phyloP scores from a whole-genome alignment of 1,139 yeast genomes.

The Geotrichum histeridarum region DNA sequence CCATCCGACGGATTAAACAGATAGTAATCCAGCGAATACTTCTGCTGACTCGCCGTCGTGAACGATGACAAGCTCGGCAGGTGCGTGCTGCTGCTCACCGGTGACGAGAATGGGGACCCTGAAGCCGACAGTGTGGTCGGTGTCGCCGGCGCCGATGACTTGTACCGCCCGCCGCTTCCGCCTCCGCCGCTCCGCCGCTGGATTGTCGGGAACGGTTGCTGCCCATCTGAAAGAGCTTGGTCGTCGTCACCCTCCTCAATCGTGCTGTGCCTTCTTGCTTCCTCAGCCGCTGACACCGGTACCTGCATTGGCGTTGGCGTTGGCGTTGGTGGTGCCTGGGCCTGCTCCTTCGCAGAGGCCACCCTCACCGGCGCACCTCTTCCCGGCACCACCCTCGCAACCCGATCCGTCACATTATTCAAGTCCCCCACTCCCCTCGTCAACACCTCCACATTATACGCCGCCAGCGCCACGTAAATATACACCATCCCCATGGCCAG shows the following conservation, averaged over 20 bases:
- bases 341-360: background rate
- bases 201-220: background rate
- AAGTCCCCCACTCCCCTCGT: slow-evolving; percentile 57
- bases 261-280: background rate
- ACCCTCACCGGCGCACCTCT: background rate
- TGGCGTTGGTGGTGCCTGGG: background rate
- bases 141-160: slow-evolving; percentile 1
- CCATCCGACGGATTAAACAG: slow-evolving; percentile 64
- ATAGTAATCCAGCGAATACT: slow-evolving; percentile 27
- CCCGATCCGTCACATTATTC: slow-evolving; percentile 63
- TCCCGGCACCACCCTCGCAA: slow-evolving; percentile 48
- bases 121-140: background rate
- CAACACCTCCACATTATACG: slow-evolving; percentile 68
- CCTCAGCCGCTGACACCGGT: background rate
- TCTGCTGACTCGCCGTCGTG: background rate
- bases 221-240: background rate
- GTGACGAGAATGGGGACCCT: background rate
- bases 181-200: background rate
- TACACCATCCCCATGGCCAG: slow-evolving; percentile 66
- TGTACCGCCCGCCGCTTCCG: no score
- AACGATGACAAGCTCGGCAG: background rate
- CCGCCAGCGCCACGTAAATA: slow-evolving; percentile 61
- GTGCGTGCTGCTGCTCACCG: slow-evolving; percentile 6
- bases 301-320: background rate
- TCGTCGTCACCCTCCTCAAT: background rate